phyloP scores from a whole-genome alignment of 768 basidiomycete species.

The Phallus indusiatus region DNA sequence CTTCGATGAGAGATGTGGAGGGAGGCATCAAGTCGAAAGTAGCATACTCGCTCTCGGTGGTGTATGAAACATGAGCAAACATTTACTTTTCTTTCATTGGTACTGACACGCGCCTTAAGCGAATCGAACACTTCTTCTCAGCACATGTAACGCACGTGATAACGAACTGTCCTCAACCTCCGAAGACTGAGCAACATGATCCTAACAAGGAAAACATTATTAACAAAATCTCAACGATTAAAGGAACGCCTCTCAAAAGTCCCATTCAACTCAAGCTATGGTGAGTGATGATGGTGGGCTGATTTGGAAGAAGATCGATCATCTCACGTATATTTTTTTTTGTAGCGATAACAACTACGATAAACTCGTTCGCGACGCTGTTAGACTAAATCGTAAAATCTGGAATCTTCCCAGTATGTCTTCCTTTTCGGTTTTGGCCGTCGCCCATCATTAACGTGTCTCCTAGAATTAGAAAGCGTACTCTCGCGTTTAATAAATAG shows the following conservation, averaged over 20 bases:
- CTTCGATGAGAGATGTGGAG: conserved; percentile 51
- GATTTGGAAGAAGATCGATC: neutral
- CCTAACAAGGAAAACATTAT: conserved; percentile 60
- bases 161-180: conserved; percentile 39
- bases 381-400: conserved; percentile 70
- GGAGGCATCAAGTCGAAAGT: conserved; percentile 35
- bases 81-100: neutral
- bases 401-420: conserved; percentile 48
- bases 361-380: conserved; percentile 56
- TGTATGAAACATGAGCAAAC: conserved; percentile 43
- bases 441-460: neutral
- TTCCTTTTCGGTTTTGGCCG: no score
- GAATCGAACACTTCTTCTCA: conserved; percentile 83
- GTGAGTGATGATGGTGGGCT: conserved; percentile 31
- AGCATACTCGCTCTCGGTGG: conserved; percentile 63
- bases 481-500: conserved; percentile 19
- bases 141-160: conserved; percentile 82
- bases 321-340: no score
- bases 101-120: conserved; percentile 32
- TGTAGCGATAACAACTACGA: conserved; percentile 22
- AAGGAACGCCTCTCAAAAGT: conserved; percentile 39
- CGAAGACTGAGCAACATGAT: conserved; percentile 22
- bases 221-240: conserved; percentile 22
- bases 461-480: conserved; percentile 3
- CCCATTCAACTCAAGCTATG: conserved; percentile 53